Evolutionary conservation across 2,329 filamentous ascomycete genomes (phyloP).

Genomic region (Exophiala spinifera): DNA sequence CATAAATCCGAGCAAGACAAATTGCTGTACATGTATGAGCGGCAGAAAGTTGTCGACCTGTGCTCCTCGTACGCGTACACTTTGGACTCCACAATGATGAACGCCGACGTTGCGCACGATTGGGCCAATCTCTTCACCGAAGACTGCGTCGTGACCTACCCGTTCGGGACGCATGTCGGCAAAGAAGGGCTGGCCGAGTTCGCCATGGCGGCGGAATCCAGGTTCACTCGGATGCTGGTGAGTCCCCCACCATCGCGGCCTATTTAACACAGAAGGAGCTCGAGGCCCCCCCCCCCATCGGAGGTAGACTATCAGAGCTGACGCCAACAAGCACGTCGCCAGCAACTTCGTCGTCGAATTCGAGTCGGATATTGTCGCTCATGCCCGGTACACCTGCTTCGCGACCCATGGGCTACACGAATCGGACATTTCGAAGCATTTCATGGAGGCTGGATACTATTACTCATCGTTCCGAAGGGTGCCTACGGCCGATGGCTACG

Average conservation of each 20-base stretch:
- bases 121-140: constrained; percentile 11
- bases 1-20: constrained; percentile 9
- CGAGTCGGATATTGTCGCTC: constrained; percentile 6
- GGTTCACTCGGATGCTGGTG: constrained; percentile 8
- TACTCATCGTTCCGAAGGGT: constrained; percentile 7
- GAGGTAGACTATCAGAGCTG: no score
- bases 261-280: no score
- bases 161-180: constrained; percentile 8
- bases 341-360: constrained; percentile 5
- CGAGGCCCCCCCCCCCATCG: no score
- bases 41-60: constrained; percentile 5
- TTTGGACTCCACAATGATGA: constrained; percentile 9
- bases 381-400: constrained; percentile 10
- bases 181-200: constrained; percentile 13
- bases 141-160: constrained; percentile 7
- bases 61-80: constrained; percentile 7
- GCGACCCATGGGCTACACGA: constrained; percentile 6
- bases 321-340: constrained; percentile 1
- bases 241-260: no score
- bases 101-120: constrained; percentile 2
- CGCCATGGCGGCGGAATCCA: constrained; percentile 4
- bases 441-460: constrained; percentile 14
- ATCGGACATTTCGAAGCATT: constrained; percentile 7
- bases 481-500: neutral
- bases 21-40: constrained; percentile 6